Evolutionary conservation across 2,329 filamentous ascomycete genomes (phyloP).

Genomic region (Penicillium janthinellum): DNA sequence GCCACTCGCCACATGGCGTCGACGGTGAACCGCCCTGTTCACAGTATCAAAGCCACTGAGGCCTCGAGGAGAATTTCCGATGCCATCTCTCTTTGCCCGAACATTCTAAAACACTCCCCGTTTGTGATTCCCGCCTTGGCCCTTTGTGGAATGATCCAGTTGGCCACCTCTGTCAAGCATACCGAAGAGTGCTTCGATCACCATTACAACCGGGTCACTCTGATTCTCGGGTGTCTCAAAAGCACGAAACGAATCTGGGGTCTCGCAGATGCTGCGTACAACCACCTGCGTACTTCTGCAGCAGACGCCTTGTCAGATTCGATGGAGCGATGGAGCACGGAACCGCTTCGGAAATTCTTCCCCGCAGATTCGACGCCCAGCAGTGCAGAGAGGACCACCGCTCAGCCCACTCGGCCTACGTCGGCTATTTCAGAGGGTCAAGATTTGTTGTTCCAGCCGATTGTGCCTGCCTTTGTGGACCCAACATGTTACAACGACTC

Average conservation of each 20-base stretch:
- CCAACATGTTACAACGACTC: slow-evolving; percentile 36
- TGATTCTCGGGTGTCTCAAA: slow-evolving; percentile 40
- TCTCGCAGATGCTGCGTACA: slow-evolving; percentile 33
- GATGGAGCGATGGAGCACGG: slow-evolving; percentile 32
- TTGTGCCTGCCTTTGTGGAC: slow-evolving; percentile 32
- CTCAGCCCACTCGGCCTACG: slow-evolving; percentile 14
- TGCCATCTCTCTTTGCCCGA: slow-evolving; percentile 36
- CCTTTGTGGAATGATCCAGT: slow-evolving; percentile 39
- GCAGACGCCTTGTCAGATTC: slow-evolving; percentile 33
- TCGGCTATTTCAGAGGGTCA: slow-evolving; percentile 27
- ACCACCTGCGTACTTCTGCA: slow-evolving; percentile 30
- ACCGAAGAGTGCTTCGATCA: slow-evolving; percentile 42
- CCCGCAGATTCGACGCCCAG: slow-evolving; percentile 23
- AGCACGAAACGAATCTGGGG: slow-evolving; percentile 34
- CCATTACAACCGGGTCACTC: slow-evolving; percentile 40
- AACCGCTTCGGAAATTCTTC: slow-evolving; percentile 28
- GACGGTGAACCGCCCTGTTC: slow-evolving; percentile 36
- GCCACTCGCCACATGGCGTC: slow-evolving; percentile 32
- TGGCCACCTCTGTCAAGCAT: slow-evolving; percentile 37
- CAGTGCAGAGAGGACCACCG: slow-evolving; percentile 18
- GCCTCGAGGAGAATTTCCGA: slow-evolving; percentile 38
- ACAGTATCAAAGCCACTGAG: slow-evolving; percentile 40
- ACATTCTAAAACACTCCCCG: slow-evolving; percentile 35
- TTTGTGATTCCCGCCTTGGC: slow-evolving; percentile 34
- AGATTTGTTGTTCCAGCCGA: slow-evolving; percentile 29